Conservation (phyloP, 257 asterid species). For the Asclepias syriaca region DNA sequence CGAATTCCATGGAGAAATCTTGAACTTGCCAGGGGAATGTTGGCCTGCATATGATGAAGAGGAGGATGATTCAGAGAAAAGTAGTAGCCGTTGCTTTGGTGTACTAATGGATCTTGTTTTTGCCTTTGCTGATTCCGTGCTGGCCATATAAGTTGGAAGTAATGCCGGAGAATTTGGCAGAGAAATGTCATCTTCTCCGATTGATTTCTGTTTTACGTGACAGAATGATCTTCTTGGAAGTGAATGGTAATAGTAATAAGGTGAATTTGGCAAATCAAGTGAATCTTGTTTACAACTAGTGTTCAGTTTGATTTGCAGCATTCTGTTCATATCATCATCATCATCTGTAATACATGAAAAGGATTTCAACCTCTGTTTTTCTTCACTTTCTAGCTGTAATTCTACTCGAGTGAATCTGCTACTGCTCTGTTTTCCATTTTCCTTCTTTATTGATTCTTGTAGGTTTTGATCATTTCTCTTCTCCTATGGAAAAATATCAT, state of each 20-base stretch:
- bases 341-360: conserved; percentile 28
- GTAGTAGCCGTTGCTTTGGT: conserved; percentile 61
- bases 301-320: conserved; percentile 34
- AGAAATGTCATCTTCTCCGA: conserved; percentile 51
- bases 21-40: conserved; percentile 50
- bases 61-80: conserved; percentile 28
- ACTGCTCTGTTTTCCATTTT: conserved; percentile 37
- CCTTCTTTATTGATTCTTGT: conserved; percentile 38
- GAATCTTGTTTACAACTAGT: conserved; percentile 31
- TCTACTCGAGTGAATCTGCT: conserved; percentile 33
- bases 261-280: conserved; percentile 40
- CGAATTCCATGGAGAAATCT: conserved; percentile 50
- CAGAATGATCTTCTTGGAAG: conserved; percentile 66
- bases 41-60: conserved; percentile 39
- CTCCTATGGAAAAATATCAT: conserved; percentile 36
- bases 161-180: conserved; percentile 51
- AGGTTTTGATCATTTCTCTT: conserved; percentile 42
- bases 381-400: conserved; percentile 20
- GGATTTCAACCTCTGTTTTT: conserved; percentile 30
- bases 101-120: conserved; percentile 71
- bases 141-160: conserved; percentile 68
- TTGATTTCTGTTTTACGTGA: conserved; percentile 47
- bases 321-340: conserved; percentile 13
- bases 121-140: conserved; percentile 86
- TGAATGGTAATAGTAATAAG: conserved; percentile 21